Base-by-base conservation (phyloP, 2,329 filamentous ascomycete genomes). In the Juglanconis juglandina region DNA sequence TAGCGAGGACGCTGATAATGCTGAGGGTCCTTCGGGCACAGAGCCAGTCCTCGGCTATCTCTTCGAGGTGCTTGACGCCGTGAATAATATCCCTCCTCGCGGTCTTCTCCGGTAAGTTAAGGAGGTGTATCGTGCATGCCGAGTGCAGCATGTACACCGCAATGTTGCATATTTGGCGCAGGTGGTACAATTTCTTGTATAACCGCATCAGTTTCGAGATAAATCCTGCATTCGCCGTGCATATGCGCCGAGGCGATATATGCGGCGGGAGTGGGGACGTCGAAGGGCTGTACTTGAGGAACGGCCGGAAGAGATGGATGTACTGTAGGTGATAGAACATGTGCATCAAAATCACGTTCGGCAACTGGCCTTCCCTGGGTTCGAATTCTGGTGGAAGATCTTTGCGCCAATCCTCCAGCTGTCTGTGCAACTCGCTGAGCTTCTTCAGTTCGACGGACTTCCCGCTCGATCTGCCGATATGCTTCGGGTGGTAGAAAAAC, bases 281-380 rank as follows among this genome's bases (percentile, higher is more conserved):
- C 6, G 85, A 78, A 53, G 90, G 91, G 3, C 86, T 89, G 70
- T 97, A 98, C 73, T 95, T 96, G 54, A 98, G 82, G 71, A 98
- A 98, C 0, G 95, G 94, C 5, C 94, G 87, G 79, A 97, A 98
- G 4, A 98, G 86, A 69, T 98, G 93, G 62, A 98, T 96, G 71
- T 96, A 96, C 51, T 97, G 87, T 1, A 98, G 82, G 70, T 98
- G 93, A 73, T 94, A 96, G 75, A 98, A 96, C 93, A 98, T 98
- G 77, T 98, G 94, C 76, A 86, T 85, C 51, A 88, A 73, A 37
- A 87, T 81, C 24, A 96, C 90, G 67, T 92, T 92, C 1, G 95
- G 92, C 47, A 98, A 76, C 63, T 94, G 91, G 3, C 92, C 92
- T 66, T 98, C 94, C 69, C 87, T 93, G 0, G 93, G 87, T 71